Conservation (phyloP, 169 alveolate genomes). For the Cryptosporidium muris region DNA sequence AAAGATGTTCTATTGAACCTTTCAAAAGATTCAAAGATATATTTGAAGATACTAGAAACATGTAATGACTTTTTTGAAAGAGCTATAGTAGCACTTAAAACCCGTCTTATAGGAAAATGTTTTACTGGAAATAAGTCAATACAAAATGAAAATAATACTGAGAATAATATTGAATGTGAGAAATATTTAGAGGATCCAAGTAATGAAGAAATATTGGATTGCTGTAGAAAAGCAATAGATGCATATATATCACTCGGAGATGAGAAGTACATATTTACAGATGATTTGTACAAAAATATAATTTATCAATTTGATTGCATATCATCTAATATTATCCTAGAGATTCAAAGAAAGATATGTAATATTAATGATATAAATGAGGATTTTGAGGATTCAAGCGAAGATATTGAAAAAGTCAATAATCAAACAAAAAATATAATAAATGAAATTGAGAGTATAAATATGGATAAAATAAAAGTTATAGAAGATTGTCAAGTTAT, state of each 20-base stretch:
- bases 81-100: slow-evolving; percentile 23
- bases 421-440: slow-evolving; percentile 7
- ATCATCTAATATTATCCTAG: no score
- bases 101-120: background rate
- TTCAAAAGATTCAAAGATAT: slow-evolving; percentile 14
- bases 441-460: slow-evolving; percentile 23
- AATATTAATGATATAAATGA: no score
- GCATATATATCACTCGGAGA: slow-evolving; percentile 16
- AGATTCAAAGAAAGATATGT: no score
- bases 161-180: no score
- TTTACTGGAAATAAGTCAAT: no score
- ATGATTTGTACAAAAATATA: background rate
- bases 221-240: background rate
- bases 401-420: slow-evolving; percentile 10
- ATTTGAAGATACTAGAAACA: background rate
- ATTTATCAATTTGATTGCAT: no score
- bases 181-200: background rate
- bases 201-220: slow-evolving; percentile 6
- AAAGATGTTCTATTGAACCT: slow-evolving; percentile 15
- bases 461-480: background rate
- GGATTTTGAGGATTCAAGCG: no score
- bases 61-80: slow-evolving; percentile 29
- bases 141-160: no score
- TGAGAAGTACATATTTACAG: slow-evolving; percentile 5
- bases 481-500: background rate